These are phyloP conservation scores for Phytophthora fragariaefolia DNA, from an alignment of 352 stramenopile genomes.

Conservation along the genomic window DNA sequence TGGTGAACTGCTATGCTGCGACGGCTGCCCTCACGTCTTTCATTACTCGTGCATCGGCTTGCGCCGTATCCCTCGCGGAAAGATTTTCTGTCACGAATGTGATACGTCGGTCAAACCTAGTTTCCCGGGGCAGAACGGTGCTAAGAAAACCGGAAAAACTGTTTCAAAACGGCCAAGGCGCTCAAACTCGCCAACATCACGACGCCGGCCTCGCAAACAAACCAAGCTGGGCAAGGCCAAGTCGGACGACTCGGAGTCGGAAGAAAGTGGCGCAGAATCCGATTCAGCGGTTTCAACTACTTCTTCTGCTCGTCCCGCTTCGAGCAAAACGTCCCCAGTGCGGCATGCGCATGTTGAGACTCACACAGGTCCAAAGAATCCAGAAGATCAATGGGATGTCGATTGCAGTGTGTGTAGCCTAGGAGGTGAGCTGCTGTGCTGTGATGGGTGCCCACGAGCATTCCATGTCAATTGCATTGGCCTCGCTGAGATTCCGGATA, in stretches of 20 bases:
- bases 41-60: constrained; percentile 88
- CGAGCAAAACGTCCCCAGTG: constrained; percentile 32
- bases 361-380: constrained; percentile 41
- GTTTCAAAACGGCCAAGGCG: constrained; percentile 30
- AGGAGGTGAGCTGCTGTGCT: constrained; percentile 90
- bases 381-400: constrained; percentile 86
- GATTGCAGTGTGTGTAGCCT: constrained; percentile 90
- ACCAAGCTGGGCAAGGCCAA: constrained; percentile 33
- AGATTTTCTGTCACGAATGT: constrained; percentile 87
- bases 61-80: constrained; percentile 81
- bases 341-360: constrained; percentile 29
- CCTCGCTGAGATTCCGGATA: constrained; percentile 64
- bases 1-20: constrained; percentile 91
- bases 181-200: constrained; percentile 30
- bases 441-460: constrained; percentile 90
- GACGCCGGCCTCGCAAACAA: constrained; percentile 28
- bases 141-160: constrained; percentile 29
- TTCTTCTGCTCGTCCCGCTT: constrained; percentile 25
- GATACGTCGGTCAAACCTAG: constrained; percentile 76
- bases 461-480: constrained; percentile 92
- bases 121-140: constrained; percentile 35
- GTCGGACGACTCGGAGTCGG: constrained; percentile 29
- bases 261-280: constrained; percentile 30
- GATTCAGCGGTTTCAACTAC: constrained; percentile 29
- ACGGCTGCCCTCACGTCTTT: constrained; percentile 92